Base-by-base conservation (phyloP, 768 basidiomycete species). In the Pleurotus tuber-regium region DNA sequence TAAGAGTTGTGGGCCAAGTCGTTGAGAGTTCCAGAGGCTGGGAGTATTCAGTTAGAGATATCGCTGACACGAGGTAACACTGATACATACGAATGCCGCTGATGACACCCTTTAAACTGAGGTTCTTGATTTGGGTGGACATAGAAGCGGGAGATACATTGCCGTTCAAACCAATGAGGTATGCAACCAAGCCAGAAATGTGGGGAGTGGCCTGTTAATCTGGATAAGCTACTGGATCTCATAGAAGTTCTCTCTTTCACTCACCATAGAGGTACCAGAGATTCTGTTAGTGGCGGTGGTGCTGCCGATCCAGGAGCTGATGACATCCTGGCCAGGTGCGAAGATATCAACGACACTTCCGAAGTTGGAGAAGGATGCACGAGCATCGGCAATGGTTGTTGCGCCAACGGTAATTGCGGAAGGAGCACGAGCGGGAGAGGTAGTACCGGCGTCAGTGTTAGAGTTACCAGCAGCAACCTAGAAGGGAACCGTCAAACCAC, bases 341-440 rank as follows among this genome's bases (percentile, higher is more conserved):
- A 71, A 72, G 55, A 75, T 51, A 53, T 74, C 68, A 53, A 76
- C 68, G 38, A 65, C 57, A n/a, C 61, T n/a, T n/a, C 75, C 75
- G 43, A 59, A 73, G 63, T 75, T 74, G 43, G 72, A 74, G 67
- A 66, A 72, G 4, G 52, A 62, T 23, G 68, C 64, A 5, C 67
- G 60, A 3, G 57, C 57, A 43, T 72, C 73, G 6, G 56, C 53
- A 56, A 76, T 73, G 38, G 60, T 65, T 14, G 57, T 63, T 8
- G 74, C 70, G 31, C 70, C 75, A 31, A 76, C 70, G 19, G 74
- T 74, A 50, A 66, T 70, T 19, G 66, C 73, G 12, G 55, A 54
- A 3, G 66, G 56, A 1, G 63, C 64, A 40, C 69, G 64, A 19
- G 73, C 72, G 12, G 74, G 75, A 40, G 67, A 70, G 19, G 59